Conservation (phyloP, 352 stramenopile genomes). For the Phytophthora brassicae region DNA sequence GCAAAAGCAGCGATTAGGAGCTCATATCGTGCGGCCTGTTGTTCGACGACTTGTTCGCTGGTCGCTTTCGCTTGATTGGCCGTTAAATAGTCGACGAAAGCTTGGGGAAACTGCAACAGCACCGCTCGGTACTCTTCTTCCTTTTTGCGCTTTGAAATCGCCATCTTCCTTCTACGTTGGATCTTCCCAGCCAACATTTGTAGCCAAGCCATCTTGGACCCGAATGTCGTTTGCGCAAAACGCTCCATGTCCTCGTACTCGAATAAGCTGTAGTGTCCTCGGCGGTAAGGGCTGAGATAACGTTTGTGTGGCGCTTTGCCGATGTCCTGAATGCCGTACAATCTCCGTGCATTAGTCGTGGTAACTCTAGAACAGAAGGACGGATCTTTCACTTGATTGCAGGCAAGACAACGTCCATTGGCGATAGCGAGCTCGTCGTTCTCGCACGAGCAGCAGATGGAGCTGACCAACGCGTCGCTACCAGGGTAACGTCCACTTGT, state of each 20-base stretch:
- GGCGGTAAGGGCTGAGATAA: no score
- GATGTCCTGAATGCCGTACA: not conserved
- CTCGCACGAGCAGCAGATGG: constrained; percentile 2
- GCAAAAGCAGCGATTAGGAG: no score
- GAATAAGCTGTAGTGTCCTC: not conserved
- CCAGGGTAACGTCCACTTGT: not conserved
- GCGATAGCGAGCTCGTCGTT: constrained; percentile 3
- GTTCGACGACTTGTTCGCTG: no score
- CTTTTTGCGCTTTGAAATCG: not conserved
- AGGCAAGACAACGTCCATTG: constrained; percentile 2
- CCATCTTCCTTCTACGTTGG: not conserved
- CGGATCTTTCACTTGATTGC: not conserved
- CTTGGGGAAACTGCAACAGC: not conserved
- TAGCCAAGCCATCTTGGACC: not conserved
- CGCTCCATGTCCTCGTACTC: not conserved
- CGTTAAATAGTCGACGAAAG: no score
- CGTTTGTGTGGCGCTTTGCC: not conserved
- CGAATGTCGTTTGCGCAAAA: not conserved
- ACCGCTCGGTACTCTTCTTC: not conserved
- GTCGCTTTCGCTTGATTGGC: not conserved
- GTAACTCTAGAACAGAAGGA: not conserved
- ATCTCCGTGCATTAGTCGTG: not conserved
- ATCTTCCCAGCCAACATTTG: not conserved
- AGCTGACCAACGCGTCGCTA: not conserved
- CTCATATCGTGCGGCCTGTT: no score